Percentiles rank a stretch among this genome's conserved stretches.
phyloP scores from a whole-genome alignment of 148 eudicot species.

The Pouteria glomerata region DNA sequence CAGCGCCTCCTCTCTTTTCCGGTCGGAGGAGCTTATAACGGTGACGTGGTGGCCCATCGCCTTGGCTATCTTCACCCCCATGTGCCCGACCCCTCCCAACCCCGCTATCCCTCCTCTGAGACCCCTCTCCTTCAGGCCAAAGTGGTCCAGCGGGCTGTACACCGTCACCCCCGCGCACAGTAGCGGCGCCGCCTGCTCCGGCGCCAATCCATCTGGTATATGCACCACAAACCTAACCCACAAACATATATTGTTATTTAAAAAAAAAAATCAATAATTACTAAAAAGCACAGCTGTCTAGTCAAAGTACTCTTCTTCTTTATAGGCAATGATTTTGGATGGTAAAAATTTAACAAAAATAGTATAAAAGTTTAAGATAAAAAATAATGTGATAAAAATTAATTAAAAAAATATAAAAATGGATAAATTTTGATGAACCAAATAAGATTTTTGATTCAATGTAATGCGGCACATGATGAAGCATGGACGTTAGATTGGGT shows the following conservation, averaged over 20 bases:
- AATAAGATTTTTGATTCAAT: background rate
- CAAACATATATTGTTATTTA: too few relatives aligned
- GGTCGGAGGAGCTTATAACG: constrained; percentile 82
- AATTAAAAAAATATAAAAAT: background rate
- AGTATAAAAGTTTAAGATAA: too few relatives aligned
- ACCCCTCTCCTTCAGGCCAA: constrained; percentile 63
- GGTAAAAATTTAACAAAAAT: too few relatives aligned
- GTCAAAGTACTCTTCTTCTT: too few relatives aligned
- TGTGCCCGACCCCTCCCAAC: constrained; percentile 95
- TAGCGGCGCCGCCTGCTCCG: constrained; percentile 93
- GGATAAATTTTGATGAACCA: background rate
- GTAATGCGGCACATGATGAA: background rate
- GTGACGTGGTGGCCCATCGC: constrained; percentile 95
- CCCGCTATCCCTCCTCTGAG: constrained; percentile 82
- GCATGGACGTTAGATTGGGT: background rate
- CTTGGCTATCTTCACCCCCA: constrained; percentile 93
- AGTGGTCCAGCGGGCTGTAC: constrained; percentile 87
- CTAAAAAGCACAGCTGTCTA: background rate
- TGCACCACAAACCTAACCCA: constrained; percentile 76
- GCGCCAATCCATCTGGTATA: constrained; percentile 82
- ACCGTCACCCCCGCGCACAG: constrained; percentile 92
- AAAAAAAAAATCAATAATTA: too few relatives aligned
- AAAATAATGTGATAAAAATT: too few relatives aligned
- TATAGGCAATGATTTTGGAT: too few relatives aligned
- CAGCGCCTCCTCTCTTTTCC: constrained; percentile 75